phyloP scores from a whole-genome alignment of 2,329 filamentous ascomycete genomes.

The Ilyonectria mors-panacis region DNA sequence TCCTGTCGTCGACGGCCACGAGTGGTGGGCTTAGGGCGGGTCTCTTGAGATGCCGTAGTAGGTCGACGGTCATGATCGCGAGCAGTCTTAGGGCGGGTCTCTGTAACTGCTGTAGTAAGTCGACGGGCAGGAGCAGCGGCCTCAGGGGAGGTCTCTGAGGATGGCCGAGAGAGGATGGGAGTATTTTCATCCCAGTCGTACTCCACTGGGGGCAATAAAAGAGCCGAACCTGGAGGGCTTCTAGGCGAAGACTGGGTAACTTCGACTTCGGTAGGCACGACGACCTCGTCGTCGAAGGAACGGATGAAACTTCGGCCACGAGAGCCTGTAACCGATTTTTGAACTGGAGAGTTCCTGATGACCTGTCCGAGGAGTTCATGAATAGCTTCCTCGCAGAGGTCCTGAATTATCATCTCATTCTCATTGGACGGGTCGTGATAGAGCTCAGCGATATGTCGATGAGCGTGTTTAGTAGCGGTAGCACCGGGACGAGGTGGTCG shows the following conservation, averaged over 20 bases:
- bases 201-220: too few species aligned
- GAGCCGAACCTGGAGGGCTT: too few species aligned
- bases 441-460: not conserved
- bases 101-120: not conserved
- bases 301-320: too few species aligned
- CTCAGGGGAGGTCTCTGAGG: not conserved
- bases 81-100: not conserved
- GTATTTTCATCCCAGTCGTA: not conserved
- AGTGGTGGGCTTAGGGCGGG: too few species aligned
- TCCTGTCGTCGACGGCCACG: too few species aligned
- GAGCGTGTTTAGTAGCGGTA: not conserved
- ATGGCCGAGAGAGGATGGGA: not conserved
- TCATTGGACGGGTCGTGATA: not conserved
- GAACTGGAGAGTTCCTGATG: too few species aligned
- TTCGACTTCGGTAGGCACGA: too few species aligned
- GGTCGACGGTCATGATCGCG: not conserved
- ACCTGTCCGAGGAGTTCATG: not conserved
- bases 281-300: too few species aligned
- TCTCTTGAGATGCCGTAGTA: too few species aligned
- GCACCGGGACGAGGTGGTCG: not conserved
- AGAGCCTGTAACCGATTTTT: too few species aligned
- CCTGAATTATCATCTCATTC: not conserved
- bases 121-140: not conserved
- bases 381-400: not conserved
- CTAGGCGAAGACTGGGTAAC: too few species aligned